Conservation (phyloP, 176 grass and related monocot species). For the Carex pumila region DNA sequence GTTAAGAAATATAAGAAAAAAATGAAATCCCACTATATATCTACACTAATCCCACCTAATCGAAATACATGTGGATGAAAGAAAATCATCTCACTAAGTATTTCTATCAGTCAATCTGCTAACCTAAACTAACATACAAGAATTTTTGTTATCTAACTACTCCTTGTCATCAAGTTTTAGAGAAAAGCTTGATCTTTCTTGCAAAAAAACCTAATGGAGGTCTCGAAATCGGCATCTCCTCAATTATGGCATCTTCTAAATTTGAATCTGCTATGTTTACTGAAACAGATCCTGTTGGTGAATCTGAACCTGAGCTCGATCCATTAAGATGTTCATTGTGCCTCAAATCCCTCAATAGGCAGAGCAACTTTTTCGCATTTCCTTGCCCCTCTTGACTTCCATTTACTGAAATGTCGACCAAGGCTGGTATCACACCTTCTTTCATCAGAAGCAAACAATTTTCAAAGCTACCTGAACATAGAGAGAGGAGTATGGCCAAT, state of each 20-base stretch:
- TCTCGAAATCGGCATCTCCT: constrained; percentile 30
- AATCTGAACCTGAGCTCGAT: constrained; percentile 21
- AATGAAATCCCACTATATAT: not conserved
- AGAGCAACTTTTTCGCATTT: constrained; percentile 54
- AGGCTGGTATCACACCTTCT: constrained; percentile 86
- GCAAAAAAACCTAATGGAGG: constrained; percentile 53
- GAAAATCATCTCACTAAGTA: constrained; percentile 55
- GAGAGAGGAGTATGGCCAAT: constrained; percentile 45
- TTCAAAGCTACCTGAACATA: constrained; percentile 50
- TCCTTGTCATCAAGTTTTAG: constrained; percentile 35
- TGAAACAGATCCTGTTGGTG: constrained; percentile 26
- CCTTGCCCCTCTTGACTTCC: constrained; percentile 53
- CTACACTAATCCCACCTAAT: constrained; percentile 22
- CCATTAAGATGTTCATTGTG: constrained; percentile 32
- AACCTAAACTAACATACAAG: constrained; percentile 43
- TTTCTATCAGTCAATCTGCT: constrained; percentile 34
- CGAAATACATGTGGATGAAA: constrained; percentile 63
- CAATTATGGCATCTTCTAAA: constrained; percentile 20
- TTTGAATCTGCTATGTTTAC: constrained; percentile 21
- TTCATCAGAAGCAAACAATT: constrained; percentile 75
- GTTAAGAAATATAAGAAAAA: not conserved
- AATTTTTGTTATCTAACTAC: constrained; percentile 12
- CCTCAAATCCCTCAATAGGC: constrained; percentile 68
- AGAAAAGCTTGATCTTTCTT: constrained; percentile 62
- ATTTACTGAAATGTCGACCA: constrained; percentile 77